phyloP scores from a whole-genome alignment of 768 basidiomycete species.

The Hericium erinaceus region DNA sequence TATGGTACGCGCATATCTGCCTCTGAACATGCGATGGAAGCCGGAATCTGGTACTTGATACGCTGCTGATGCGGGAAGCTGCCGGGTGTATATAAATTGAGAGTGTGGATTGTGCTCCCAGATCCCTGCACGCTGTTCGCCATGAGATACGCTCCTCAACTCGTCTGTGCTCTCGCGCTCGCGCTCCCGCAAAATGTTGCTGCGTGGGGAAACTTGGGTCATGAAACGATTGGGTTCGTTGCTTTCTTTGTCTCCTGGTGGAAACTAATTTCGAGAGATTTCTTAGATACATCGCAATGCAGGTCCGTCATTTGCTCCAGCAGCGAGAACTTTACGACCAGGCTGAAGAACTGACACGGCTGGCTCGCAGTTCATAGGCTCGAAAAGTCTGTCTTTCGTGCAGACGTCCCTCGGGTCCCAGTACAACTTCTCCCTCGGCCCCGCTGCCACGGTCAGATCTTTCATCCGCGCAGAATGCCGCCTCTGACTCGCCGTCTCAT shows the following conservation, averaged over 20 bases:
- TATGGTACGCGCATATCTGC: not conserved
- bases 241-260: not conserved
- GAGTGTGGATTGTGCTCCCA: too few relatives aligned
- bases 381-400: constrained; percentile 39
- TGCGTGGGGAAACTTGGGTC: constrained; percentile 20
- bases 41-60: too few relatives aligned
- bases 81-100: too few relatives aligned
- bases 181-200: not conserved
- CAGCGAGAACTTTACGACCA: not conserved
- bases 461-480: too few relatives aligned
- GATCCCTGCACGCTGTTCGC: too few relatives aligned
- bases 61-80: too few relatives aligned
- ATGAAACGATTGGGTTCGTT: constrained; percentile 18
- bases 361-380: constrained; percentile 33
- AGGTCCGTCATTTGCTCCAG: not conserved
- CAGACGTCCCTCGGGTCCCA: constrained; percentile 33
- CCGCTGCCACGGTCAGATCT: constrained; percentile 35
- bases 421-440: constrained; percentile 37
- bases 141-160: constrained; percentile 4
- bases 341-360: too few relatives aligned
- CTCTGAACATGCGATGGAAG: too few relatives aligned
- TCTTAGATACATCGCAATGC: constrained; percentile 8
- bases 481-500: not conserved
- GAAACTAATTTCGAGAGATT: not conserved
- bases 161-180: not conserved